These are phyloP conservation scores for Arctium lappa DNA, from an alignment of 129 eudicot genomes.

Conservation along the genomic window DNA sequence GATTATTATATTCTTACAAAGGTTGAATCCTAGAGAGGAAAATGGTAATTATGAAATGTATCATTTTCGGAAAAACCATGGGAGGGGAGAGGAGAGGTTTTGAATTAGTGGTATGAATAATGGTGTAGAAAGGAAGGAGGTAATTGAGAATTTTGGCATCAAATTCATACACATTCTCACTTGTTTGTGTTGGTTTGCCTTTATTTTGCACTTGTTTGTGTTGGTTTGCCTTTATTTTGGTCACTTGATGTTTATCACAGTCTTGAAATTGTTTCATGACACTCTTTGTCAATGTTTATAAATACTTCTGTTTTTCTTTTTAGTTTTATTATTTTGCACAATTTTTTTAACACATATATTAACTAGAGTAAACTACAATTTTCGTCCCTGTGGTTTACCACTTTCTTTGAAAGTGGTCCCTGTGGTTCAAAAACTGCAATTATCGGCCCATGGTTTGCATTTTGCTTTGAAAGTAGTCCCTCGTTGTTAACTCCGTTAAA, in stretches of 20 bases:
- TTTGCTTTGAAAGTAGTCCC: too few relatives aligned
- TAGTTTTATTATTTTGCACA: not conserved
- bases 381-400: too few relatives aligned
- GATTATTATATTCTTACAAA: not conserved
- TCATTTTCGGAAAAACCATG: constrained; percentile 11
- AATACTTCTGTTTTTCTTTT: not conserved
- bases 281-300: not conserved
- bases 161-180: not conserved
- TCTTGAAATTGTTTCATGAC: not conserved
- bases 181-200: constrained; percentile 12
- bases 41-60: constrained; percentile 9
- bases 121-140: constrained; percentile 13
- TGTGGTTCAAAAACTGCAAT: too few relatives aligned
- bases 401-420: too few relatives aligned
- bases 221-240: constrained; percentile 3
- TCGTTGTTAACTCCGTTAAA: too few relatives aligned
- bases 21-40: constrained; percentile 6
- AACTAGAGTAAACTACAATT: too few relatives aligned
- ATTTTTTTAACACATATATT: not conserved
- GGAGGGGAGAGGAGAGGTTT: not conserved
- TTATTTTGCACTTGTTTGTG: not conserved
- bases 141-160: constrained; percentile 21
- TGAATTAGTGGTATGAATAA: constrained; percentile 18
- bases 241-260: not conserved
- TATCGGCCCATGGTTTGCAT: too few relatives aligned